phyloP scores from a whole-genome alignment of 257 asterid species.

The Solanum verrucosum region DNA sequence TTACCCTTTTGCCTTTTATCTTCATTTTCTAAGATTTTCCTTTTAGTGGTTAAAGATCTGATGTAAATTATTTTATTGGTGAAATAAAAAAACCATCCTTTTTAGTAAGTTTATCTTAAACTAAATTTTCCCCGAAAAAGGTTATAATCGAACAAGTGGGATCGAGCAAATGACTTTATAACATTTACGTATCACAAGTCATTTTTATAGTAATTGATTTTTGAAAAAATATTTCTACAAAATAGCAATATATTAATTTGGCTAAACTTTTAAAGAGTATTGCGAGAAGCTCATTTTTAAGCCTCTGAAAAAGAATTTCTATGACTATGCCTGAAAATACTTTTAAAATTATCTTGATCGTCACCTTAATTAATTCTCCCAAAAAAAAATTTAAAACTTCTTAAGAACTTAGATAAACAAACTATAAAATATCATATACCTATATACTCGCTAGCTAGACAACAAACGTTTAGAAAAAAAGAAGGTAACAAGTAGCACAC shows the following conservation, averaged over 20 bases:
- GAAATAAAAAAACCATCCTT: not conserved
- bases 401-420: not conserved
- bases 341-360: not conserved
- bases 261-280: not conserved
- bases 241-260: not conserved
- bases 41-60: not conserved
- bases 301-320: not conserved
- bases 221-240: not conserved
- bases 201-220: not conserved
- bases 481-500: not conserved
- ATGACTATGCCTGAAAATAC: not conserved
- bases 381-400: not conserved
- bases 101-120: not conserved
- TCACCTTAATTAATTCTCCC: not conserved
- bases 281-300: not conserved
- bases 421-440: not conserved
- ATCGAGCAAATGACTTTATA: not conserved
- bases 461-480: not conserved
- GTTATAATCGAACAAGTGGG: not conserved
- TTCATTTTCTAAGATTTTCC: not conserved
- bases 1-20: not conserved
- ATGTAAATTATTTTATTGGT: not conserved
- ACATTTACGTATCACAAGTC: not conserved
- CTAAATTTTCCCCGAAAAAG: not conserved
- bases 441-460: not conserved